phyloP scores from a whole-genome alignment of 2,329 filamentous ascomycete species.

The Colletotrichum somersetense region DNA sequence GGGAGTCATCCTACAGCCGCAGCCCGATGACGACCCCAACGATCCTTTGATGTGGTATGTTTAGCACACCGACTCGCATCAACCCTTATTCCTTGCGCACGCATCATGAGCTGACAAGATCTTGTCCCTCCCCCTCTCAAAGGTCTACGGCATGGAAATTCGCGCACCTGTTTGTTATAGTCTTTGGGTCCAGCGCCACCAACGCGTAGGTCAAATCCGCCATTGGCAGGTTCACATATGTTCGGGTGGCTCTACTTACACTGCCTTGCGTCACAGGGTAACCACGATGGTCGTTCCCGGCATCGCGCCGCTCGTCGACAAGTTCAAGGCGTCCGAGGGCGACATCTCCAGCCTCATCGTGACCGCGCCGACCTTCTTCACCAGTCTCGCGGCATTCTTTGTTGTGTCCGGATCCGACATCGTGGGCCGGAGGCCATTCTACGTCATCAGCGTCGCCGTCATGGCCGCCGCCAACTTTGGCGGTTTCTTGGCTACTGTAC shows the following conservation, averaged over 20 bases:
- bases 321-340: neutral
- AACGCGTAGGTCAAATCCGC: neutral
- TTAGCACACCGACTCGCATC: neutral
- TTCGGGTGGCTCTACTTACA: neutral
- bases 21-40: neutral
- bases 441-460: neutral
- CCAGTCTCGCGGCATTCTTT: neutral
- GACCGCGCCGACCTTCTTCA: neutral
- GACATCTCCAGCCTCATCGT: neutral
- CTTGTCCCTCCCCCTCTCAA: neutral
- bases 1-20: neutral
- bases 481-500: neutral
- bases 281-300: neutral
- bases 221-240: neutral
- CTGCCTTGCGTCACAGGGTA: neutral
- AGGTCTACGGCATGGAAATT: neutral
- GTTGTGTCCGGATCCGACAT: neutral
- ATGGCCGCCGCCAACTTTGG: neutral
- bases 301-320: neutral
- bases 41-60: neutral
- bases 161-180: neutral
- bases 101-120: neutral
- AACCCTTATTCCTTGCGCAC: neutral
- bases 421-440: neutral
- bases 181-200: neutral